Base-by-base conservation (phyloP, 176 grass and related monocot genomes). In the Avena insularis region DNA sequence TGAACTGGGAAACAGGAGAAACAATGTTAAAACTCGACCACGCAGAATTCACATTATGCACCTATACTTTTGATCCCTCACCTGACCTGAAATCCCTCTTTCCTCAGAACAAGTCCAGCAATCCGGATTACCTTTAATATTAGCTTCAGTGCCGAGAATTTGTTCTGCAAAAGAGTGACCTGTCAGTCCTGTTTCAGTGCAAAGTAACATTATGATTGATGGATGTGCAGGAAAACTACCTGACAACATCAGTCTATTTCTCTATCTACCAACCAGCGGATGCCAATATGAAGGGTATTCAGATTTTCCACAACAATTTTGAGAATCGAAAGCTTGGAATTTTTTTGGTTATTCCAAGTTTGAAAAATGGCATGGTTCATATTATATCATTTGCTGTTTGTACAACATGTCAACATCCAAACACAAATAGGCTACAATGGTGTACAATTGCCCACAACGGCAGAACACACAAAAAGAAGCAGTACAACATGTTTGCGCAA, bases 401-500 rank as follows among this genome's bases (percentile, higher is more conserved):
- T 81, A 69, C 55, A 20, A 57, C 55, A 56, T 17, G 15, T 17
- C 20, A 14, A 19, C 75, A 29, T 76, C 5, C 77, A 9, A 58
- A 80, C 38, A 79, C 68, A 65, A 85, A 1, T 29, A 84, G 58
- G 58, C 38, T 84, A 79, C 40, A 58, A 2, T 40, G 49, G 50
- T 15, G 59, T 61, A 50, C 59, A 85, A 85, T 48, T 84, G 59
- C 58, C 81, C n/a, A 27, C 9, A 64, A 62, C 27, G 47, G 12
- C 40, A 66, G 83, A 83, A 79, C 40, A 69, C 60, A 77, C 15
- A 85, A 85, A 82, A 78, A 69, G 70, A 76, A 77, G 60, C 74
- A 82, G 79, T 60, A 84, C 48, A 48, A 56, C 47, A 91, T 61
- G 9, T 58, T 69, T 83, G 47, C n/a, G n/a, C 27, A 77, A 62